Conservation (phyloP, 1,284 basidiomycete species). For the Vanrija sp. region DNA sequence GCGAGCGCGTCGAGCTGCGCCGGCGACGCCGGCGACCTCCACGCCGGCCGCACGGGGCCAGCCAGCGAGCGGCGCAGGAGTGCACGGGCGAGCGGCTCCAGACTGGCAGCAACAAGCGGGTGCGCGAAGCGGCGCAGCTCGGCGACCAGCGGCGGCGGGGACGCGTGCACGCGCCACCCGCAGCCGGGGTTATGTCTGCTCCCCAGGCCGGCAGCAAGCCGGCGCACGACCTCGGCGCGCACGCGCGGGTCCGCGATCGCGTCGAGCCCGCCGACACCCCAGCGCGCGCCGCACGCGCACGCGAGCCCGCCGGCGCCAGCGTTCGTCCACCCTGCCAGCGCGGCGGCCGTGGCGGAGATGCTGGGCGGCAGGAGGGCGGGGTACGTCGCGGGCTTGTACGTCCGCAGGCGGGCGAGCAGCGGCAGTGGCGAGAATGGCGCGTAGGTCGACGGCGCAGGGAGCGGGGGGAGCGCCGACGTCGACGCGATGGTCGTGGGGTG, state of each 20-base stretch:
- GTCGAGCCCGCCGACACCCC: constrained; percentile 19
- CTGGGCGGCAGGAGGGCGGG: constrained; percentile 8
- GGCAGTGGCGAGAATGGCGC: constrained; percentile 35
- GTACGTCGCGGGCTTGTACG: constrained; percentile 22
- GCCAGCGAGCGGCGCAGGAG: constrained; percentile 17
- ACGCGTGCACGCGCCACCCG: constrained; percentile 22
- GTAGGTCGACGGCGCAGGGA: constrained; percentile 20
- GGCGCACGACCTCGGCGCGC: constrained; percentile 25
- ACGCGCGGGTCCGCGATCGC: not conserved
- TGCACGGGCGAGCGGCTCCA: constrained; percentile 21
- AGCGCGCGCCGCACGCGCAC: constrained; percentile 22
- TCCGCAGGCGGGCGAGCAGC: constrained; percentile 32
- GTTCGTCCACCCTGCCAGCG: constrained; percentile 32
- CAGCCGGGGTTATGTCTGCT: constrained; percentile 25
- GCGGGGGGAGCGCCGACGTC: constrained; percentile 20
- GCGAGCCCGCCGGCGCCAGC: constrained; percentile 15
- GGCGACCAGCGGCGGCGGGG: constrained; percentile 9
- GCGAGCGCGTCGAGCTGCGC: constrained; percentile 5
- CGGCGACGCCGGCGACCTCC: not conserved
- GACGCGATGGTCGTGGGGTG: constrained; percentile 18
- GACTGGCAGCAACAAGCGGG: constrained; percentile 23
- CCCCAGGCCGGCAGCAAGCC: constrained; percentile 17
- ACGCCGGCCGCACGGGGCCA: constrained; percentile 1
- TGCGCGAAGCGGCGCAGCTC: constrained; percentile 25
- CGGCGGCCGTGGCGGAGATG: constrained; percentile 19